Evolutionary conservation across 164 flowering plant genomes (phyloP).

Genomic region (Euptelea pleiosperma): DNA sequence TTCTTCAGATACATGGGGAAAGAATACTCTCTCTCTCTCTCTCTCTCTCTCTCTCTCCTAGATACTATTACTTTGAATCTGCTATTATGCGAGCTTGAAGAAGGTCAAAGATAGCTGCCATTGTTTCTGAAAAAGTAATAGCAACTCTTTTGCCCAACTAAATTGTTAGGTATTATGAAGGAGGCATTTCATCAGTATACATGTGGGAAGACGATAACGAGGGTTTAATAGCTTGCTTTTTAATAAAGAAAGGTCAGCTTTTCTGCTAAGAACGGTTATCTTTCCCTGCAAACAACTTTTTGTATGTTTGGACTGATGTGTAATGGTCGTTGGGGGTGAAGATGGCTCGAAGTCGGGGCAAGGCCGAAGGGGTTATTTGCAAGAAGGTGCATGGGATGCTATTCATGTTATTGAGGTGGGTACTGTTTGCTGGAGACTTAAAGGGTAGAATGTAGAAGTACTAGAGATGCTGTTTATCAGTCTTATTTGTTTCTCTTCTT

Average conservation of each 20-base stretch:
- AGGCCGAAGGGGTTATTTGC: constrained; percentile 85
- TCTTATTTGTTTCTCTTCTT: not conserved
- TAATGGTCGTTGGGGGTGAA: constrained; percentile 24
- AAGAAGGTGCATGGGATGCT: constrained; percentile 99
- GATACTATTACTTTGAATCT: no score
- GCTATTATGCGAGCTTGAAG: constrained; percentile 12
- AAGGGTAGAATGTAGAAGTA: not conserved
- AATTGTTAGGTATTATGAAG: constrained; percentile 88
- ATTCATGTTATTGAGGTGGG: constrained; percentile 88
- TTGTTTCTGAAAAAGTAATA: constrained; percentile 19
- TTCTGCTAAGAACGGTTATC: not conserved
- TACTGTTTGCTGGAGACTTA: not conserved
- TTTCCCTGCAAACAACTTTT: not conserved
- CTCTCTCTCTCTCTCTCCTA: no score
- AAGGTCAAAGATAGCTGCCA: not conserved
- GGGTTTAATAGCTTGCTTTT: constrained; percentile 82
- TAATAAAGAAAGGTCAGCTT: constrained; percentile 81
- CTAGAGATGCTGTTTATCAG: not conserved
- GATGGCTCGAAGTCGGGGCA: constrained; percentile 92
- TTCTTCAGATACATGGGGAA: no score
- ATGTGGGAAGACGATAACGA: constrained; percentile 93
- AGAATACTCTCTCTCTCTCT: no score
- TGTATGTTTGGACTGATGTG: constrained; percentile 11
- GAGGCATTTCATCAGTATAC: constrained; percentile 91
- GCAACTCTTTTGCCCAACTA: constrained; percentile 22